Percentiles rank a stretch among this genome's conserved stretches.
Evolutionary conservation across 805 yeast species (phyloP).

Genomic region (Myxozyma kluyveri): DNA sequence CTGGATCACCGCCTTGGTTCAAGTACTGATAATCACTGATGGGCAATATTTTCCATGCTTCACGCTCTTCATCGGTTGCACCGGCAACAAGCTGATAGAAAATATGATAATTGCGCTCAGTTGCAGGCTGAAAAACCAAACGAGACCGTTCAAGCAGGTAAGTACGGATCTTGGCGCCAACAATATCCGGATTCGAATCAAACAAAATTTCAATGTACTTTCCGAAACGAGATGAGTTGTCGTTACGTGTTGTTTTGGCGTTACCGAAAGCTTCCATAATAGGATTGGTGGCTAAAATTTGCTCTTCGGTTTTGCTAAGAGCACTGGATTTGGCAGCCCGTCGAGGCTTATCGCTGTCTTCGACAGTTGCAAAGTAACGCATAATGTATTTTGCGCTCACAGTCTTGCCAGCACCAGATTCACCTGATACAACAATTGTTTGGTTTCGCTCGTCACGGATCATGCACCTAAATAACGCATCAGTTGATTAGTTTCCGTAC

Average conservation of each 20-base stretch:
- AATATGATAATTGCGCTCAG: conserved; percentile 93
- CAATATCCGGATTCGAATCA: conserved; percentile 68
- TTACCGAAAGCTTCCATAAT: conserved; percentile 98
- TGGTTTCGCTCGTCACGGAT: conserved; percentile 79
- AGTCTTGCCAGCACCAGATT: conserved; percentile 98
- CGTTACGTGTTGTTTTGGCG: conserved; percentile 95
- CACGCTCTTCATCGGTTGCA: conserved; percentile 50
- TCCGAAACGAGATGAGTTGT: conserved; percentile 96
- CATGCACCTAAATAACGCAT: conserved; percentile 65
- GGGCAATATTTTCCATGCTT: conserved; percentile 56
- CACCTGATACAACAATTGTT: conserved; percentile 95
- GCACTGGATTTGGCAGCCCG: conserved; percentile 46
- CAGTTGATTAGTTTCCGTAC: background rate
- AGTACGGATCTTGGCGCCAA: conserved; percentile 93
- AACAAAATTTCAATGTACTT: conserved; percentile 90
- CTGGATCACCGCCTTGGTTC: conserved; percentile 78
- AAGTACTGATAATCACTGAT: conserved; percentile 75
- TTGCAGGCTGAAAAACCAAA: conserved; percentile 83
- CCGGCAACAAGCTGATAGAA: conserved; percentile 89
- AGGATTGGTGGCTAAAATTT: conserved; percentile 93
- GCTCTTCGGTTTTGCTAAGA: conserved; percentile 88
- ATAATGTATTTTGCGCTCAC: conserved; percentile 95
- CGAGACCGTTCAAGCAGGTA: conserved; percentile 90
- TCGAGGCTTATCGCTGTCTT: conserved; percentile 45
- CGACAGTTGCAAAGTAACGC: conserved; percentile 97